These are phyloP conservation scores for Eucalyptus albens DNA, from an alignment of 345 rosid genomes.

Conservation along the genomic window DNA sequence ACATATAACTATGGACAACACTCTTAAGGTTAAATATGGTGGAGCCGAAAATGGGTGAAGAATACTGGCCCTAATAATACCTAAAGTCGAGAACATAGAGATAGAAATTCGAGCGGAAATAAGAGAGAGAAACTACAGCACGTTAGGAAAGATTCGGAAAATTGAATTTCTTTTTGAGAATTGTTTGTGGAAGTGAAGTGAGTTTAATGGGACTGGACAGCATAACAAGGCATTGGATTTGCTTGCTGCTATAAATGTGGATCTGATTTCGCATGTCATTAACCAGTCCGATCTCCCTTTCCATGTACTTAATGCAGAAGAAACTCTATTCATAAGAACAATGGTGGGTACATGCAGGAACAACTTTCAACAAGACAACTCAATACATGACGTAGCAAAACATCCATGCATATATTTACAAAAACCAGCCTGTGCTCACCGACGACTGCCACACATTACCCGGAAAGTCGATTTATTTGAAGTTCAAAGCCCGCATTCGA, in stretches of 20 bases:
- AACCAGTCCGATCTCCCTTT: neutral
- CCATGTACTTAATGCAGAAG: neutral
- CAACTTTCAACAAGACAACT: neutral
- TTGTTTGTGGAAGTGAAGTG: neutral
- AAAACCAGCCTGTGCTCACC: neutral
- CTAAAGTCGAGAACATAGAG: neutral
- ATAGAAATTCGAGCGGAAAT: neutral
- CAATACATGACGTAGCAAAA: neutral
- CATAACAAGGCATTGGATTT: neutral
- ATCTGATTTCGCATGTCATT: neutral
- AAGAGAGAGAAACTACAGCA: neutral
- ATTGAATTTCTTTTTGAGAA: neutral
- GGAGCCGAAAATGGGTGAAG: neutral
- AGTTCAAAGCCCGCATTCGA: neutral
- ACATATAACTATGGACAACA: neutral
- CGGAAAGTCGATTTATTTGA: neutral
- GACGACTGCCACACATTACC: neutral
- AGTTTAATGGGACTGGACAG: neutral
- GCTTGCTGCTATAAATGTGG: neutral
- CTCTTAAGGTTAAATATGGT: neutral
- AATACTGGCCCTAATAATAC: neutral
- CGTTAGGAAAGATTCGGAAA: neutral
- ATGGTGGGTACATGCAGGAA: neutral
- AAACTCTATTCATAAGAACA: neutral
- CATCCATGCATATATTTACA: neutral